Conservation (phyloP, 1,284 basidiomycete genomes). For the Nidula niveotomentosa region DNA sequence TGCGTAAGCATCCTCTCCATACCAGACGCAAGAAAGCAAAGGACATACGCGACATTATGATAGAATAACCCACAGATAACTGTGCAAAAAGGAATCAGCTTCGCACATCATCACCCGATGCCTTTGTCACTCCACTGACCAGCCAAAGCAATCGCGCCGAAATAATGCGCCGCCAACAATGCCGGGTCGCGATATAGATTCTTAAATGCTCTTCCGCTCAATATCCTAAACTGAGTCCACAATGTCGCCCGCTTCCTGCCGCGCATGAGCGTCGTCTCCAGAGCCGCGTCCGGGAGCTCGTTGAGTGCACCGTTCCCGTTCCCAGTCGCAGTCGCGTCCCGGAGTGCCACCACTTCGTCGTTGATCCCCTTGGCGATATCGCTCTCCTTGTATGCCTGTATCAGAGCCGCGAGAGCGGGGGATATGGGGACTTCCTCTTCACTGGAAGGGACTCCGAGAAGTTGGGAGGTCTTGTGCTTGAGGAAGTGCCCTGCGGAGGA, state of each 20-base stretch:
- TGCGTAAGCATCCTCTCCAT: constrained; percentile 5
- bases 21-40: constrained; percentile 4
- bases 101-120: neutral
- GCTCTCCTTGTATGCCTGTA: constrained; percentile 72
- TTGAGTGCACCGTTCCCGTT: constrained; percentile 25
- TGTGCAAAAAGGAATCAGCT: constrained; percentile 20
- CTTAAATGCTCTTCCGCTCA: constrained; percentile 98
- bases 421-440: constrained; percentile 43
- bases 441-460: constrained; percentile 65
- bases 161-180: constrained; percentile 88
- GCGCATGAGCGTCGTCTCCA: constrained; percentile 66
- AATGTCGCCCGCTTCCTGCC: constrained; percentile 86
- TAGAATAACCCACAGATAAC: constrained; percentile 85
- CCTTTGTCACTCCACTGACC: constrained; percentile 41
- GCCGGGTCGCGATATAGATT: constrained; percentile 95
- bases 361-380: constrained; percentile 64
- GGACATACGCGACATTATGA: constrained; percentile 67
- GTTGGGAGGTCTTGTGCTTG: constrained; percentile 74
- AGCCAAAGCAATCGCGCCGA: constrained; percentile 82
- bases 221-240: constrained; percentile 88
- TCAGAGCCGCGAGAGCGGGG: constrained; percentile 73
- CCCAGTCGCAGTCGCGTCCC: constrained; percentile 25
- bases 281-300: constrained; percentile 62
- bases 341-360: constrained; percentile 60
- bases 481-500: constrained; percentile 55